Conservation (phyloP, 345 rosid genomes). For the Eutrema japonicum region DNA sequence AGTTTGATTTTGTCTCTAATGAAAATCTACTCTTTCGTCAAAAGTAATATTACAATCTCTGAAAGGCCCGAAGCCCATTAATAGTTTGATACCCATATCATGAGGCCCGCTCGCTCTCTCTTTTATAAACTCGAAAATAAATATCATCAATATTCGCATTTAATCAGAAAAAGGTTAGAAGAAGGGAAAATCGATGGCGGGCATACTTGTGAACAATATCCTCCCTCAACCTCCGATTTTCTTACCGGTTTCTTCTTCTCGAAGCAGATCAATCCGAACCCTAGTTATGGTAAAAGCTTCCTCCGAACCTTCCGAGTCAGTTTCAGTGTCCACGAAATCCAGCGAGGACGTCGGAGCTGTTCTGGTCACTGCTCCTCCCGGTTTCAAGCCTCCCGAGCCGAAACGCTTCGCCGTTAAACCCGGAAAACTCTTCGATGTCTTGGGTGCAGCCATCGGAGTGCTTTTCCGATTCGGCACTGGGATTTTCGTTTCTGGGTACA, state of each 20-base stretch:
- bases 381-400: constrained; percentile 65
- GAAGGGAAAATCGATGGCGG: constrained; percentile 53
- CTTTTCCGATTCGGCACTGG: constrained; percentile 82
- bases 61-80: too few relatives aligned
- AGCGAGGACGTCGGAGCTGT: constrained; percentile 37
- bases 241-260: constrained; percentile 42
- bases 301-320: constrained; percentile 47
- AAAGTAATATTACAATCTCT: too few relatives aligned
- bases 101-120: too few relatives aligned
- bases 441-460: constrained; percentile 73
- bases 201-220: constrained; percentile 55
- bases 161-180: background rate
- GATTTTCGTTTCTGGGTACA: constrained; percentile 71
- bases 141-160: background rate
- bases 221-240: constrained; percentile 50
- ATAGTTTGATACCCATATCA: too few relatives aligned
- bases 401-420: constrained; percentile 63
- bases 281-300: constrained; percentile 53
- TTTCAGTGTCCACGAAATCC: constrained; percentile 47
- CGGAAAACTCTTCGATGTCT: constrained; percentile 61
- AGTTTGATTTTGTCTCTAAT: too few relatives aligned
- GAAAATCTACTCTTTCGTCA: too few relatives aligned
- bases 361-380: constrained; percentile 42
- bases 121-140: too few relatives aligned
- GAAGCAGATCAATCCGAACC: constrained; percentile 38